Evolutionary conservation across 768 basidiomycete genomes (phyloP).

Genomic region (Lyophyllum shimeji): DNA sequence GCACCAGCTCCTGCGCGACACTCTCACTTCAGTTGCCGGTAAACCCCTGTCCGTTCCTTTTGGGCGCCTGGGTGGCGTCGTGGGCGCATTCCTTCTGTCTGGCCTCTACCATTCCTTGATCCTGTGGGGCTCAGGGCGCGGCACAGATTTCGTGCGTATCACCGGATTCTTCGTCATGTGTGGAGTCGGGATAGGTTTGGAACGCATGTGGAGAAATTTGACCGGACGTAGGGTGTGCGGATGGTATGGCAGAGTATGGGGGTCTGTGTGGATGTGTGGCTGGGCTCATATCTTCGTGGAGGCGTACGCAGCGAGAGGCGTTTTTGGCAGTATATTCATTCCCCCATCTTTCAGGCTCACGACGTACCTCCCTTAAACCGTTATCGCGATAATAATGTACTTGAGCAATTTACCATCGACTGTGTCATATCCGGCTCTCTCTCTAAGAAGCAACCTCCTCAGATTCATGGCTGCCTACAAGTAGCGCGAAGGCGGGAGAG

Average conservation of each 20-base stretch:
- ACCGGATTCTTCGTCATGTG: constrained; percentile 58
- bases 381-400: too few relatives aligned
- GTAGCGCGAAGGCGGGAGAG: too few relatives aligned
- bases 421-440: too few relatives aligned
- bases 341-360: constrained; percentile 35
- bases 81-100: constrained; percentile 62
- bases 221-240: constrained; percentile 51
- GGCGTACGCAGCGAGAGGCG: constrained; percentile 43
- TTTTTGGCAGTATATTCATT: constrained; percentile 39
- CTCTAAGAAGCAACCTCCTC: too few relatives aligned
- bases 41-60: constrained; percentile 39
- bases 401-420: too few relatives aligned
- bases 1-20: constrained; percentile 67
- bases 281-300: constrained; percentile 53
- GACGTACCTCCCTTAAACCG: constrained; percentile 17
- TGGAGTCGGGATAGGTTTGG: constrained; percentile 51
- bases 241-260: constrained; percentile 52
- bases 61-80: constrained; percentile 47
- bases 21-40: constrained; percentile 51
- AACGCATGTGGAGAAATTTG: constrained; percentile 42
- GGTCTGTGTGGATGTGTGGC: constrained; percentile 40
- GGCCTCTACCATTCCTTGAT: constrained; percentile 58
- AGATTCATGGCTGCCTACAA: too few relatives aligned
- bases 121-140: constrained; percentile 57
- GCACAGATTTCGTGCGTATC: constrained; percentile 42